Percentiles rank a stretch among this genome's conserved stretches.
phyloP scores from a whole-genome alignment of 768 basidiomycete genomes.

The Russula earlei region DNA sequence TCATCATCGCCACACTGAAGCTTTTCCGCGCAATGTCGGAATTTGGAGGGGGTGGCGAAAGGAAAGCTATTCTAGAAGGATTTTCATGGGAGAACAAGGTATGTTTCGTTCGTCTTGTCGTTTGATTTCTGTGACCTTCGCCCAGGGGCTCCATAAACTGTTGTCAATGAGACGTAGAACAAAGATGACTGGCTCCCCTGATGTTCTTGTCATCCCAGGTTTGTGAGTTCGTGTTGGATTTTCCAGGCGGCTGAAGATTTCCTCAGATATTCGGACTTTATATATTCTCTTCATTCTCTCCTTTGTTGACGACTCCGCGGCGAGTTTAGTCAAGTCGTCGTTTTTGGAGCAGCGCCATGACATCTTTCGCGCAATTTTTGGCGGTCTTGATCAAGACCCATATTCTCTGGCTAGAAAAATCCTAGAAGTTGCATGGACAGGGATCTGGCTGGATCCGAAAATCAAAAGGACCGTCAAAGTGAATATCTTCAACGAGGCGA shows the following conservation, averaged over 20 bases:
- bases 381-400: conserved; percentile 58
- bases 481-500: conserved; percentile 57
- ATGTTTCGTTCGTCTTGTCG: not conserved
- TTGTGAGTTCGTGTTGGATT: conserved; percentile 12
- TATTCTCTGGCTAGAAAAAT: conserved; percentile 51
- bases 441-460: conserved; percentile 66
- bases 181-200: conserved; percentile 31
- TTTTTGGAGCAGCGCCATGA: conserved; percentile 69
- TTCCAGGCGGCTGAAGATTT: conserved; percentile 5
- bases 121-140: not conserved
- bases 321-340: conserved; percentile 44
- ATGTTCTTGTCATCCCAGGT: conserved; percentile 52
- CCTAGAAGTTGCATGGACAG: conserved; percentile 67
- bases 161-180: conserved; percentile 60
- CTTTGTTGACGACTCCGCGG: conserved; percentile 45
- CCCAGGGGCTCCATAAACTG: conserved; percentile 55
- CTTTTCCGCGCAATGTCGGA: conserved; percentile 50
- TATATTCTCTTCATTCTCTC: conserved; percentile 67
- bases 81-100: conserved; percentile 81
- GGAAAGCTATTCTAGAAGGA: conserved; percentile 49
- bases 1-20: conserved; percentile 56
- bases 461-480: conserved; percentile 66
- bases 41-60: conserved; percentile 59
- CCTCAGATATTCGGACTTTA: conserved; percentile 67
- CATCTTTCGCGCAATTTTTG: conserved; percentile 58